Evolutionary conservation across 345 rosid species (phyloP).

Genomic region (Citrus medica): DNA sequence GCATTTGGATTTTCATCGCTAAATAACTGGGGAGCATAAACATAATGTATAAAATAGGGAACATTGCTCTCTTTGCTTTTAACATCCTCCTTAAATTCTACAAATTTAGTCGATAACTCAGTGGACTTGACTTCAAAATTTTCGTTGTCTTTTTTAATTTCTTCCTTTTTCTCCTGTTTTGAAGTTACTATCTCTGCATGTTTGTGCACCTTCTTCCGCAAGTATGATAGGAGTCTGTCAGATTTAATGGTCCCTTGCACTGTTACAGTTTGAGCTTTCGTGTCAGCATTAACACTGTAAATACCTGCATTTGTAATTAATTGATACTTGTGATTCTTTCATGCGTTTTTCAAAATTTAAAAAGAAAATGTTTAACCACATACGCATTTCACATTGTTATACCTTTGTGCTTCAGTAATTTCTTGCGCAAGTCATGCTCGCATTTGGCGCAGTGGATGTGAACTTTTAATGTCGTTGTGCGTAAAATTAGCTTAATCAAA

Average conservation of each 20-base stretch:
- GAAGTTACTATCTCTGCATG: conserved; percentile 62
- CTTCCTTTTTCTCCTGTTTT: conserved; percentile 24
- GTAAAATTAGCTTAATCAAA: conserved; percentile 35
- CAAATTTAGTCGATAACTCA: conserved; percentile 20
- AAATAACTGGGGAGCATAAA: conserved; percentile 76
- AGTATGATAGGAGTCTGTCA: conserved; percentile 43
- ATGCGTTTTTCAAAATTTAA: neutral
- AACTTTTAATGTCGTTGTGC: conserved; percentile 52
- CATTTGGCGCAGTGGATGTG: conserved; percentile 79
- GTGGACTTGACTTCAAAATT: neutral
- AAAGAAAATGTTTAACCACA: neutral
- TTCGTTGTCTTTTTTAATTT: conserved; percentile 14
- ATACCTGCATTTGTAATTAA: conserved; percentile 42
- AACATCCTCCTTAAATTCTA: conserved; percentile 40
- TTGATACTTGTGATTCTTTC: neutral
- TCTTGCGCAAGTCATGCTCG: conserved; percentile 52
- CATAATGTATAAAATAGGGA: conserved; percentile 76
- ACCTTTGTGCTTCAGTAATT: conserved; percentile 67
- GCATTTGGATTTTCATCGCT: conserved; percentile 94
- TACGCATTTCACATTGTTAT: too few species aligned
- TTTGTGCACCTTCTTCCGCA: conserved; percentile 56
- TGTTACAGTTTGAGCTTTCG: conserved; percentile 61
- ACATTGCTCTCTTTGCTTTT: conserved; percentile 39
- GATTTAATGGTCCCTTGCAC: conserved; percentile 67
- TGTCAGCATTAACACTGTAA: conserved; percentile 58